These are phyloP conservation scores for Stachybotrys echinatus DNA, from an alignment of 2,329 filamentous ascomycete genomes.

Conservation along the genomic window DNA sequence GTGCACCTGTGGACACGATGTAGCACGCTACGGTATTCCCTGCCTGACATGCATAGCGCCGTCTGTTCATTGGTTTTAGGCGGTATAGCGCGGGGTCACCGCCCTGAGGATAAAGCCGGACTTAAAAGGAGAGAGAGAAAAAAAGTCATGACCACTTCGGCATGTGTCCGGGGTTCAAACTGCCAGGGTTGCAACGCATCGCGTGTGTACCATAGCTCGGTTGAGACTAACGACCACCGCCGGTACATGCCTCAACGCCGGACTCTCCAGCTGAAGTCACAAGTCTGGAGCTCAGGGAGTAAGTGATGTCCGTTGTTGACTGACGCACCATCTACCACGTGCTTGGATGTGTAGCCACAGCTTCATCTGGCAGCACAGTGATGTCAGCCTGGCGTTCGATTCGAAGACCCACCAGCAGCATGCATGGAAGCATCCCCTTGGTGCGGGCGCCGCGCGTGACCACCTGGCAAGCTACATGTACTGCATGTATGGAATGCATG, in stretches of 20 bases:
- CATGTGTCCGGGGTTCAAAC: neutral
- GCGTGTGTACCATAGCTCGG: neutral
- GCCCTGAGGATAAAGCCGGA: constrained; percentile 23
- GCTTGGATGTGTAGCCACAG: neutral
- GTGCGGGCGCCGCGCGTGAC: too few species aligned
- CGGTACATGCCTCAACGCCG: neutral
- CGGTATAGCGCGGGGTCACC: constrained; percentile 22
- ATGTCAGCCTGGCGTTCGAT: neutral
- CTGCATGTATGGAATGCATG: neutral
- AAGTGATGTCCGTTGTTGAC: neutral
- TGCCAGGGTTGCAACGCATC: neutral
- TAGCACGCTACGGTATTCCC: neutral
- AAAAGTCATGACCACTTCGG: neutral
- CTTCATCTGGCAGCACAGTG: neutral
- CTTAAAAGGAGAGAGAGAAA: constrained; percentile 7
- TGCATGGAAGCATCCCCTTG: neutral
- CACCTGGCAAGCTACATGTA: too few species aligned
- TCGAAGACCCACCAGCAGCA: neutral
- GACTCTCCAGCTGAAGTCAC: neutral
- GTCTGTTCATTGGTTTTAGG: constrained; percentile 1
- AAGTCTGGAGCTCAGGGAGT: too few species aligned
- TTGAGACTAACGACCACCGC: neutral
- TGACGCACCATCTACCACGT: neutral
- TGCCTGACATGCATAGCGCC: neutral
- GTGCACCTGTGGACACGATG: neutral